These are phyloP conservation scores for Myriosclerotinia curreyana DNA, from an alignment of 2,329 filamentous ascomycete species.

Conservation along the genomic window DNA sequence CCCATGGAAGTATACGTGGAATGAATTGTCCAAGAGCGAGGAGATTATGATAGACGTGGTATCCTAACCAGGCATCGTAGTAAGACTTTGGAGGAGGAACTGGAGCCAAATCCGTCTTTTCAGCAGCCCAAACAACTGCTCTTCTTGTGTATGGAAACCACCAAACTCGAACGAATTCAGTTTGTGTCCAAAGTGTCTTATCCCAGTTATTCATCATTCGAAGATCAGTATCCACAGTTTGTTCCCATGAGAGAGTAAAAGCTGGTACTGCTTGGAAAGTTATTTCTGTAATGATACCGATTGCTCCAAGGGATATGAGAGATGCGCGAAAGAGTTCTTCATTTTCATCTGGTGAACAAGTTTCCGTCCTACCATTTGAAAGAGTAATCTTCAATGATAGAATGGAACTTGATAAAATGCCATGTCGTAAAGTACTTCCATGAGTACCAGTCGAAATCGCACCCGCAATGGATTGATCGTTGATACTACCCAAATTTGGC, in stretches of 20 bases:
- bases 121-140: slow-evolving; percentile 86
- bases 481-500: slow-evolving; percentile 91
- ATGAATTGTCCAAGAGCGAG: slow-evolving; percentile 76
- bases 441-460: slow-evolving; percentile 93
- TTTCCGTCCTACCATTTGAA: slow-evolving; percentile 70
- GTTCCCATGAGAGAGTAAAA: slow-evolving; percentile 84
- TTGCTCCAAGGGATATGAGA: slow-evolving; percentile 79
- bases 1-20: slow-evolving; percentile 76
- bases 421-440: slow-evolving; percentile 80
- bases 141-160: slow-evolving; percentile 93
- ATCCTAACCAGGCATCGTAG: slow-evolving; percentile 79
- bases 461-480: slow-evolving; percentile 88
- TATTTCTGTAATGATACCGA: slow-evolving; percentile 88
- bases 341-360: slow-evolving; percentile 65
- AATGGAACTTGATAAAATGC: slow-evolving; percentile 78
- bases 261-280: slow-evolving; percentile 77
- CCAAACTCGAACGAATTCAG: slow-evolving; percentile 92
- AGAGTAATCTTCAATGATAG: slow-evolving; percentile 74
- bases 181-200: slow-evolving; percentile 71
- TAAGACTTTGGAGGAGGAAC: slow-evolving; percentile 60
- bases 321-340: slow-evolving; percentile 83
- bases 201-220: slow-evolving; percentile 71
- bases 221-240: slow-evolving; percentile 69
- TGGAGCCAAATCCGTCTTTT: slow-evolving; percentile 65
- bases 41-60: slow-evolving; percentile 87